Evolutionary conservation across 805 yeast genomes (phyloP).

Genomic region (Pichia cephalocereana): DNA sequence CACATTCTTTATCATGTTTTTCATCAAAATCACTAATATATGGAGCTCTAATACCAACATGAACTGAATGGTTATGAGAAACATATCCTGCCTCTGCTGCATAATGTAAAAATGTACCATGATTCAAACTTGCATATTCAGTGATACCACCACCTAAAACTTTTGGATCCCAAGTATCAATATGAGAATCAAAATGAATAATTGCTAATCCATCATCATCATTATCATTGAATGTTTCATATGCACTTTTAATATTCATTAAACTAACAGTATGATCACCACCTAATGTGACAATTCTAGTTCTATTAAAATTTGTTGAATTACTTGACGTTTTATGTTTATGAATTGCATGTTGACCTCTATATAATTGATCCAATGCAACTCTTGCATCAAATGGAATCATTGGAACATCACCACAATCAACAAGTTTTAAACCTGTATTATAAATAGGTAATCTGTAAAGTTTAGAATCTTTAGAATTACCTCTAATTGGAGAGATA

Average conservation of each 20-base stretch:
- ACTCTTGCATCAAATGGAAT: constrained; percentile 51
- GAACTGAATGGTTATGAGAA: constrained; percentile 38
- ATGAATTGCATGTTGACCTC: constrained; percentile 43
- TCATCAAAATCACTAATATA: constrained; percentile 29
- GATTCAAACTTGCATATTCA: constrained; percentile 46
- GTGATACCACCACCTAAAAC: constrained; percentile 55
- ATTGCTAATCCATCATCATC: constrained; percentile 38
- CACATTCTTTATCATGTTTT: constrained; percentile 42
- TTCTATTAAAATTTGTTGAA: constrained; percentile 14
- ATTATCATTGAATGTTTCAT: constrained; percentile 38
- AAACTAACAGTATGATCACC: constrained; percentile 54
- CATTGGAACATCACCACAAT: constrained; percentile 56
- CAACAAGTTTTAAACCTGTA: constrained; percentile 32
- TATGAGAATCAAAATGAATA: constrained; percentile 59
- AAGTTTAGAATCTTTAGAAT: constrained; percentile 26
- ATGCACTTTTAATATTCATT: constrained; percentile 42
- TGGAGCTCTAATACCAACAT: constrained; percentile 62
- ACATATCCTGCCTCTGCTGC: constrained; percentile 61
- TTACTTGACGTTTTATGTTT: constrained; percentile 22
- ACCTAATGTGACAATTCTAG: constrained; percentile 43
- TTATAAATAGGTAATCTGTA: constrained; percentile 35
- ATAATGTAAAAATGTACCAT: constrained; percentile 63
- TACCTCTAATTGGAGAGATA: constrained; percentile 31
- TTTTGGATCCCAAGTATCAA: constrained; percentile 64
- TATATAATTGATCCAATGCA: constrained; percentile 46